A percentile compares a stretch with the other conserved stretches of the same genome.
phyloP scores from a whole-genome alignment of 1,284 basidiomycete genomes.

The Coniferiporia sulphurascens region DNA sequence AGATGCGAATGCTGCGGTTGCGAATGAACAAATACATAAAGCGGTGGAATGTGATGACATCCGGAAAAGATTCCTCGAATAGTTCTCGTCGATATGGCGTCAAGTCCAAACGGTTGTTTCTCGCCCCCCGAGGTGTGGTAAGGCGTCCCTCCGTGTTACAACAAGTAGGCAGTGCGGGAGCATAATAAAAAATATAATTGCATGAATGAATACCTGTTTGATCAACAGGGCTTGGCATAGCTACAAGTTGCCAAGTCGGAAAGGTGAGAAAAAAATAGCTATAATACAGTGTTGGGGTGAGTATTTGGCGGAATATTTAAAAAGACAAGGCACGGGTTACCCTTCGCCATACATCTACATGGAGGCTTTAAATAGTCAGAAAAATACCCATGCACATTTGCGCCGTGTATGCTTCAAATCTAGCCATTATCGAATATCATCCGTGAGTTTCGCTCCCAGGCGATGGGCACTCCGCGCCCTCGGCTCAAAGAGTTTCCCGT shows the following conservation, averaged over 20 bases:
- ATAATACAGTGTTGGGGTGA: constrained; percentile 1
- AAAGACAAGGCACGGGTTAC: neutral
- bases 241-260: neutral
- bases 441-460: no score
- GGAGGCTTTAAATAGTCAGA: no score
- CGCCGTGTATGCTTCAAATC: neutral
- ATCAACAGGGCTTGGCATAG: neutral
- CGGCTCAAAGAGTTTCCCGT: neutral
- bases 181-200: neutral
- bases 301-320: no score
- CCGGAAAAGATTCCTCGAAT: neutral
- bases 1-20: neutral
- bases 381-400: neutral
- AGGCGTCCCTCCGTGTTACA: no score
- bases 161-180: no score
- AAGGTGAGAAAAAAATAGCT: neutral
- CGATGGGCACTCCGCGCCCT: constrained; percentile 15
- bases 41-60: constrained; percentile 9
- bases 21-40: neutral
- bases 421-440: neutral
- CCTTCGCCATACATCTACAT: no score
- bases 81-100: neutral
- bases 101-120: neutral
- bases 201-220: neutral
- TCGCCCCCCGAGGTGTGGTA: no score